These are phyloP conservation scores for Penicillium macrosclerotiorum DNA, from an alignment of 495 filamentous ascomycete species.

Conservation along the genomic window DNA sequence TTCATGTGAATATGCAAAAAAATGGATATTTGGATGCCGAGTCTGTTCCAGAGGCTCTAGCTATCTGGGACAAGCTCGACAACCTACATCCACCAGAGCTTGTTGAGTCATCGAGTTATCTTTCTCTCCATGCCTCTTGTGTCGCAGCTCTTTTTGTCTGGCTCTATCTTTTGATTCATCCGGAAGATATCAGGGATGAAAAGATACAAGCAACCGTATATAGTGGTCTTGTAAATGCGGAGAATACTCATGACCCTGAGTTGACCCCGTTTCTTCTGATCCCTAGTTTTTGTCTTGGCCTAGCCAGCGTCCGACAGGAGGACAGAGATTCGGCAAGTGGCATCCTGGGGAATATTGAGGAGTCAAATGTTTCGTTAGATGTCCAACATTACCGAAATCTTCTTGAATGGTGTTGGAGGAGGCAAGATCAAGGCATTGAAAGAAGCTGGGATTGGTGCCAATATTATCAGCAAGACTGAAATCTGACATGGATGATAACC, in stretches of 20 bases:
- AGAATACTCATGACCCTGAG: neutral
- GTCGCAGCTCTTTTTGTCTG: constrained; percentile 2
- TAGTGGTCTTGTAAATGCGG: neutral
- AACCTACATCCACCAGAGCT: neutral
- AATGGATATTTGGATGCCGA: neutral
- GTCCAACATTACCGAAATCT: no score
- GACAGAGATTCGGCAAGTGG: constrained; percentile 2
- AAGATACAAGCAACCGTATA: constrained; percentile 2
- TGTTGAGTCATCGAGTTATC: neutral
- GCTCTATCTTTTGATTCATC: constrained; percentile 6
- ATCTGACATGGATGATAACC: no score
- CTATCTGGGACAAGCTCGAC: constrained; percentile 5
- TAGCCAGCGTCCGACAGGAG: neutral
- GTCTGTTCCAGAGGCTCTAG: neutral
- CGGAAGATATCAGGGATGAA: constrained; percentile 1
- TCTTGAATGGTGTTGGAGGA: no score
- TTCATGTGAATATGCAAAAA: neutral
- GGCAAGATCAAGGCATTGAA: neutral
- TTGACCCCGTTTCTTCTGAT: constrained; percentile 1
- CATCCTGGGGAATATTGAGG: constrained; percentile 1
- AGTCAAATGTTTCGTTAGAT: no score
- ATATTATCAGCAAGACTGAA: no score
- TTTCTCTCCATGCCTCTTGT: constrained; percentile 4
- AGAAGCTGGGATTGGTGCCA: constrained; percentile 9
- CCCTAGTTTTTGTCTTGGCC: constrained; percentile 5